phyloP scores from a whole-genome alignment of 75 land plant genomes.

The Sequoia sempervirens region DNA sequence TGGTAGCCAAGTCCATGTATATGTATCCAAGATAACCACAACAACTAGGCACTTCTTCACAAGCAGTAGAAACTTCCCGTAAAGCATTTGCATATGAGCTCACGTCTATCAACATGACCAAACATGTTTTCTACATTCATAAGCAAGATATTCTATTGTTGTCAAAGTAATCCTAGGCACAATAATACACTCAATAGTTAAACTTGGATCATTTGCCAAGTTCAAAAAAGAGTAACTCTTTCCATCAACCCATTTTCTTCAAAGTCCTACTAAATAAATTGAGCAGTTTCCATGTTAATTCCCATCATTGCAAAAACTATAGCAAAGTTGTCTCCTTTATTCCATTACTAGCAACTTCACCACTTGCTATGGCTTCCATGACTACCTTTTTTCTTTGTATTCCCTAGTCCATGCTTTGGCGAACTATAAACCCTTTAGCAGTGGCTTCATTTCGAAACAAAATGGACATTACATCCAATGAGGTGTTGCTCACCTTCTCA shows the following conservation, averaged over 20 bases:
- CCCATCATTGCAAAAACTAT: constrained; percentile 99
- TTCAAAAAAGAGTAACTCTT: constrained; percentile 95
- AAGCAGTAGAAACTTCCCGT: constrained; percentile 99
- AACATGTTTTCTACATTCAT: constrained; percentile 99
- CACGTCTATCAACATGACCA: constrained; percentile 91
- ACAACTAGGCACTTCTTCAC: constrained; percentile 98
- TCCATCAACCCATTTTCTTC: constrained; percentile 99
- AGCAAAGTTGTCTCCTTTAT: constrained; percentile 87
- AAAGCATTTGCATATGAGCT: constrained; percentile 99
- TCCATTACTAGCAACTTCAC: no score
- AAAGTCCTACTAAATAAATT: constrained; percentile 95
- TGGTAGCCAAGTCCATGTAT: no score
- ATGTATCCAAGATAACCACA: constrained; percentile 68
- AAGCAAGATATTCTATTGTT: constrained; percentile 97
- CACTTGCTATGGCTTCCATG: no score
- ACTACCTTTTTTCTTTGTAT: no score
- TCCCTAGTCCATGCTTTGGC: no score
- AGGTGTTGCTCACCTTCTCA: no score
- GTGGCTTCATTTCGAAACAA: no score
- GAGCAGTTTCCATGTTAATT: constrained; percentile 98
- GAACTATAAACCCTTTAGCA: no score
- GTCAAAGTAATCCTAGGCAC: constrained; percentile 96
- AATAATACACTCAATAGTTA: constrained; percentile 93
- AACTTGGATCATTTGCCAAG: constrained; percentile 86
- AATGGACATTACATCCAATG: no score